phyloP scores from a whole-genome alignment of 2,329 filamentous ascomycete species.

The Neonectria faginata region DNA sequence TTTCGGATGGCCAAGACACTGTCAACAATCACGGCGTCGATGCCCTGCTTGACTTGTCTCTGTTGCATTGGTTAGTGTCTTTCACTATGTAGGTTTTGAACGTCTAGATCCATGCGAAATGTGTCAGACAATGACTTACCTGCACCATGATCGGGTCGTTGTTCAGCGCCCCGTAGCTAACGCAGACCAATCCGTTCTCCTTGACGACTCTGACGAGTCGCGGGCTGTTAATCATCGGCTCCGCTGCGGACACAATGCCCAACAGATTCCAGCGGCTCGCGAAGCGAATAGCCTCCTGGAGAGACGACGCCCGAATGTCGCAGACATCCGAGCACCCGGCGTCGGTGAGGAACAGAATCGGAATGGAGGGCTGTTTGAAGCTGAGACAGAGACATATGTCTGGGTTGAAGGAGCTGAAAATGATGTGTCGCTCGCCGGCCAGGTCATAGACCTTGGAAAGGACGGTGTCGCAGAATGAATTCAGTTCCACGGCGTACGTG shows the following conservation, averaged over 20 bases:
- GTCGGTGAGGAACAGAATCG: slow-evolving; percentile 93
- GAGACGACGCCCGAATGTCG: slow-evolving; percentile 88
- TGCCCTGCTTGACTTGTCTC: slow-evolving; percentile 93
- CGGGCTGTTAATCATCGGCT: slow-evolving; percentile 89
- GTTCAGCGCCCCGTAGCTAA: slow-evolving; percentile 92
- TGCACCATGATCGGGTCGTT: slow-evolving; percentile 89
- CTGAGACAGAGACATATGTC: slow-evolving; percentile 94
- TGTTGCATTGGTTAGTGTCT: slow-evolving; percentile 51
- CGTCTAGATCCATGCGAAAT: not conserved
- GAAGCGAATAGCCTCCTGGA: slow-evolving; percentile 96
- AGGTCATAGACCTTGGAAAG: slow-evolving; percentile 90
- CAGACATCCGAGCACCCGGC: slow-evolving; percentile 84
- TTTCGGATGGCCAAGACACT: slow-evolving; percentile 93
- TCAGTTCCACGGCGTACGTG: slow-evolving; percentile 93
- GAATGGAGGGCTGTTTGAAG: slow-evolving; percentile 97
- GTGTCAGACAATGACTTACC: slow-evolving; percentile 62
- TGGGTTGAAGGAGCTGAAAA: slow-evolving; percentile 97
- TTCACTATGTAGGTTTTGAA: not conserved
- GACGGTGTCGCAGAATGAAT: slow-evolving; percentile 95
- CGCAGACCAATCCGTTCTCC: slow-evolving; percentile 91
- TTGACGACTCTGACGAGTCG: slow-evolving; percentile 92
- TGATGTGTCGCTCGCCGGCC: slow-evolving; percentile 85
- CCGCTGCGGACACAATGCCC: slow-evolving; percentile 89
- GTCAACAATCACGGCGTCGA: slow-evolving; percentile 98
- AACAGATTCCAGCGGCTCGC: slow-evolving; percentile 94